A percentile compares a stretch with the other conserved stretches of the same genome.
These are phyloP conservation scores for Acacia melanoxylon DNA, from an alignment of 306 rosid genomes.

Conservation along the genomic window DNA sequence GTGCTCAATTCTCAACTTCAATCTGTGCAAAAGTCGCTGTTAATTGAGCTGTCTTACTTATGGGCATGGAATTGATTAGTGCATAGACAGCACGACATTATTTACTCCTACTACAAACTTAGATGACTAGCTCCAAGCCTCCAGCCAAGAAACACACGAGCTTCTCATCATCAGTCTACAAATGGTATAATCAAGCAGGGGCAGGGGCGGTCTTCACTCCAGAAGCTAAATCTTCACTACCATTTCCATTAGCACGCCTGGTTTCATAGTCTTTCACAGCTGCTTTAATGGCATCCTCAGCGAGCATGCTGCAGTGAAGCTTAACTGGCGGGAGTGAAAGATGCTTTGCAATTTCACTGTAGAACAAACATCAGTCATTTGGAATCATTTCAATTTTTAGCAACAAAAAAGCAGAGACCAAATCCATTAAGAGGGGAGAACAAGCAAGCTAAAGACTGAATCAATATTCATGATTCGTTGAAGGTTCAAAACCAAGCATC, in stretches of 20 bases:
- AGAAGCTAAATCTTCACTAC: slow-evolving; percentile 29
- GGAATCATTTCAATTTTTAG: neutral
- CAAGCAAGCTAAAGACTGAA: neutral
- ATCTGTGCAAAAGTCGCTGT: neutral
- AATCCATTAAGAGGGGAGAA: neutral
- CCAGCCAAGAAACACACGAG: slow-evolving; percentile 21
- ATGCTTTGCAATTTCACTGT: slow-evolving; percentile 95
- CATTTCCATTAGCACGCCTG: slow-evolving; percentile 44
- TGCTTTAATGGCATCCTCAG: slow-evolving; percentile 99
- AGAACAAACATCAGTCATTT: slow-evolving; percentile 21
- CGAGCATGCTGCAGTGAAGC: slow-evolving; percentile 99
- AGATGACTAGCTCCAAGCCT: neutral
- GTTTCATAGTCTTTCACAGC: slow-evolving; percentile 90
- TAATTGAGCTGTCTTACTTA: neutral
- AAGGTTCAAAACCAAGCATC: neutral
- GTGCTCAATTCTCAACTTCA: neutral
- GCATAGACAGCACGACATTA: neutral
- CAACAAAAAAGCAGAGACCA: neutral
- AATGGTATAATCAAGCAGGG: slow-evolving; percentile 36
- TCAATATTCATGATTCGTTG: neutral
- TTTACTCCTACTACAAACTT: slow-evolving; percentile 20
- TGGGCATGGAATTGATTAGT: neutral
- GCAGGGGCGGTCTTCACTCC: slow-evolving; percentile 40
- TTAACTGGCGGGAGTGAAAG: slow-evolving; percentile 97
- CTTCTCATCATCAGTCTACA: slow-evolving; percentile 24